Evolutionary conservation across 225 moss, liverwort and hornwort species (phyloP).

Genomic region (Rhytidiadelphus loreus): DNA sequence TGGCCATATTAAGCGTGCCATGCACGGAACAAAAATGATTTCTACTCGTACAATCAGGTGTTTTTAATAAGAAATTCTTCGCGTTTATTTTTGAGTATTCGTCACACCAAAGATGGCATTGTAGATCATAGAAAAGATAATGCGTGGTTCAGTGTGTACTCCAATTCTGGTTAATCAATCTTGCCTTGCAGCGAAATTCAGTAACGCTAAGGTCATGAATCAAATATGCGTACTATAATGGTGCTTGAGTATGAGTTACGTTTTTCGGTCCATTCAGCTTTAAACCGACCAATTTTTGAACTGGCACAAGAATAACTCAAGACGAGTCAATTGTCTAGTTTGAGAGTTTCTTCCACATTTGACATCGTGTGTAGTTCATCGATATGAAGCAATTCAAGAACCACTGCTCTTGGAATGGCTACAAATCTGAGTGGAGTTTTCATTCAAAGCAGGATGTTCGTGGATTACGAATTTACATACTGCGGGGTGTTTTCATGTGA

Average conservation of each 20-base stretch:
- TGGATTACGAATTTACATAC: not conserved
- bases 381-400: not conserved
- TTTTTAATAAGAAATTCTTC: not conserved
- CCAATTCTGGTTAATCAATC: not conserved
- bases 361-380: not conserved
- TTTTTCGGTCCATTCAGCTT: not conserved
- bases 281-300: not conserved
- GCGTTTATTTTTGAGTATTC: not conserved
- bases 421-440: not conserved
- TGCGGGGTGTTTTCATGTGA: not conserved
- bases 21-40: slow-evolving; percentile 72
- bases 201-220: not conserved
- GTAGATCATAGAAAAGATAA: not conserved
- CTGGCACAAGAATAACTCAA: not conserved
- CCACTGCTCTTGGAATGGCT: not conserved
- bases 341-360: not conserved
- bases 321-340: not conserved
- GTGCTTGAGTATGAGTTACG: not conserved
- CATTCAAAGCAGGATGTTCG: not conserved
- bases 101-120: not conserved
- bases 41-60: slow-evolving; percentile 58
- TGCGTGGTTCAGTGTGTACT: not conserved
- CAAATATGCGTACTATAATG: not conserved
- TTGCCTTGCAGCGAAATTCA: not conserved
- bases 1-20: slow-evolving; percentile 62